A percentile compares a stretch with the other conserved stretches of the same genome.
phyloP scores from a whole-genome alignment of 176 grass and related monocot species.

The Rhynchospora breviuscula region DNA sequence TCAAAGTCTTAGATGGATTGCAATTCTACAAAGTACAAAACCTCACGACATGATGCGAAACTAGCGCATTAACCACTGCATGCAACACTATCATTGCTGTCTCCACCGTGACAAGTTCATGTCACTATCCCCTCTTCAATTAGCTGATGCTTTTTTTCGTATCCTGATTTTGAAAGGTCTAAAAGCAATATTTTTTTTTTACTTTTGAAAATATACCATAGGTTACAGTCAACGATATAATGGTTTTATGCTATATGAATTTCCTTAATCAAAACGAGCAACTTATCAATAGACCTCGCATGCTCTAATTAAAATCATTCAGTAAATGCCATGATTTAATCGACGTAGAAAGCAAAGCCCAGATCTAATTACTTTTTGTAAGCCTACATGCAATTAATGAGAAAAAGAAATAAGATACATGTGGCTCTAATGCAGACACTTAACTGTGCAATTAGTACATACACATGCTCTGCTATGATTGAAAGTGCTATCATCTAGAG shows the following conservation, averaged over 20 bases:
- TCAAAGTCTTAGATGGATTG: background rate
- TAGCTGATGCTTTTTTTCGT: background rate
- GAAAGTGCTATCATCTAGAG: background rate
- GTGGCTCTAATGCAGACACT: background rate
- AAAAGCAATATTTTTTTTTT: background rate
- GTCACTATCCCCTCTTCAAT: background rate
- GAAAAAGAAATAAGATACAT: background rate
- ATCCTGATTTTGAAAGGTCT: background rate
- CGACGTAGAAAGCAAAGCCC: background rate
- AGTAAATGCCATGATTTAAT: conserved; percentile 3
- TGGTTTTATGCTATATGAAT: background rate
- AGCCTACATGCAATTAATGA: background rate
- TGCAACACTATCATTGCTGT: conserved; percentile 11
- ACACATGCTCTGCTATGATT: conserved; percentile 10
- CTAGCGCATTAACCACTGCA: background rate
- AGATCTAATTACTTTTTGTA: background rate
- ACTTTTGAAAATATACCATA: background rate
- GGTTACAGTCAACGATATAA: background rate
- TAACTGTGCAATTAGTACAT: conserved; percentile 7
- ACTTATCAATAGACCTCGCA: background rate
- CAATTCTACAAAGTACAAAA: background rate
- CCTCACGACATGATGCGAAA: background rate
- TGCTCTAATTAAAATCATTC: background rate
- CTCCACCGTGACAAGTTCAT: background rate
- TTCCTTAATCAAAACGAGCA: background rate